Base-by-base conservation (phyloP, 257 asterid genomes). In the Ocimum tenuiflorum region DNA sequence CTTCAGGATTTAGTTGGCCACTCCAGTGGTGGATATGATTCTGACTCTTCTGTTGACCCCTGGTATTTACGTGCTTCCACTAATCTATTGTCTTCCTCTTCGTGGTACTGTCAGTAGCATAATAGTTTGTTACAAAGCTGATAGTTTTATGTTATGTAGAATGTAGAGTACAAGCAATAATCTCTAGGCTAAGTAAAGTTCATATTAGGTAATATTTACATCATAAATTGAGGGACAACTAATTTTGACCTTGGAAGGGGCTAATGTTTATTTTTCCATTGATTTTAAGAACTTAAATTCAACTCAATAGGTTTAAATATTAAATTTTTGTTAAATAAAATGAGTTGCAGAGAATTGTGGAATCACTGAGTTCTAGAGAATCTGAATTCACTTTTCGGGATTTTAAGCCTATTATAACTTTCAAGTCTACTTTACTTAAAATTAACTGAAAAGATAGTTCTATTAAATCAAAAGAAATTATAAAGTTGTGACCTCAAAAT, bases 41-140 rank as follows among this genome's bases (percentile, higher is more conserved):
- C 81, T 58, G 83, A 79, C 71, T 80, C 95, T 56, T 86, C 96
- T 38, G 83, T 77, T 35, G 94, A 86, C 33, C 78, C 86, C 42
- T 84, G 95, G 96, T 90, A 84, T 70, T 68, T 29, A 20, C 22
- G n/a, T 59, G 65, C 51, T 48, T 39, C 49, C 35, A 38, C 38
- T 59, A 20, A 39, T 39, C 11, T 11, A 36, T 58, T 58, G 4
- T 15, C 18, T 36, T 19, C 33, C 36, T 36, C 24, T 59, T 18
- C 13, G 35, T 11, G 17, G 7, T 3, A 1, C n/a, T 2, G 48
- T 42, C 48, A 13, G 14, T 48, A 20, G 47, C 17, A 35, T 23
- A 18, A 3, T 36, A 31, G 6, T 60, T 31, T 43, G 19, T 14
- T 48, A n/a, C 39, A 12, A 22, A 39, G 46, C 43, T 72, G 57